Percentiles rank a stretch among this genome's conserved stretches.
Evolutionary conservation across 306 rosid genomes (phyloP).

Genomic region (Castanea mollissima): DNA sequence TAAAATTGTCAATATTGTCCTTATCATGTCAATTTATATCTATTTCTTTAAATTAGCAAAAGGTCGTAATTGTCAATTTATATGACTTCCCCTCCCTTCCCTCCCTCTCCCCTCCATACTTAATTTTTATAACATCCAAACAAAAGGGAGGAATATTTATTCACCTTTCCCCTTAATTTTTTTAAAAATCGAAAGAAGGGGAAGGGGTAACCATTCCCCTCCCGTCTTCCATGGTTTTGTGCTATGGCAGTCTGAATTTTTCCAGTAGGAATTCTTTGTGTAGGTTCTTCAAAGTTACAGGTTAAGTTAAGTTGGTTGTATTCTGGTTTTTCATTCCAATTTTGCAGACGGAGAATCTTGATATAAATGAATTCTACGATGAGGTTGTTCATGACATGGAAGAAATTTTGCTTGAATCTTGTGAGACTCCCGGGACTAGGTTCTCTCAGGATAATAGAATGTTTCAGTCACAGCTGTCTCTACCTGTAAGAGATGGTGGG

Average conservation of each 20-base stretch:
- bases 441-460: slow-evolving; percentile 49
- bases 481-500: slow-evolving; percentile 84
- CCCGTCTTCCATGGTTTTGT: not conserved
- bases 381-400: slow-evolving; percentile 97
- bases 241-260: not conserved
- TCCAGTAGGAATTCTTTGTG: not conserved
- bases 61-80: too few relatives aligned
- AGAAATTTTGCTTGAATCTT: slow-evolving; percentile 82
- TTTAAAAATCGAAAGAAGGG: too few relatives aligned
- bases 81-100: too few relatives aligned
- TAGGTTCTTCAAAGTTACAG: not conserved
- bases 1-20: too few relatives aligned
- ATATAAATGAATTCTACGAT: slow-evolving; percentile 63
- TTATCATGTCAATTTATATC: too few relatives aligned
- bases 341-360: slow-evolving; percentile 69
- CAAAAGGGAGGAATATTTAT: too few relatives aligned
- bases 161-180: too few relatives aligned
- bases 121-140: too few relatives aligned
- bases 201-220: too few relatives aligned
- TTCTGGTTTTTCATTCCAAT: slow-evolving; percentile 23
- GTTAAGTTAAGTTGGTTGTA: not conserved
- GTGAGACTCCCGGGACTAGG: slow-evolving; percentile 66
- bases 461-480: slow-evolving; percentile 45
- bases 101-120: too few relatives aligned
- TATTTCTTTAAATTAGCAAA: too few relatives aligned